A percentile compares a stretch with the other conserved stretches of the same genome.
These are phyloP conservation scores for Cladobotryum protrusum DNA, from an alignment of 2,329 filamentous ascomycete species.

Conservation along the genomic window DNA sequence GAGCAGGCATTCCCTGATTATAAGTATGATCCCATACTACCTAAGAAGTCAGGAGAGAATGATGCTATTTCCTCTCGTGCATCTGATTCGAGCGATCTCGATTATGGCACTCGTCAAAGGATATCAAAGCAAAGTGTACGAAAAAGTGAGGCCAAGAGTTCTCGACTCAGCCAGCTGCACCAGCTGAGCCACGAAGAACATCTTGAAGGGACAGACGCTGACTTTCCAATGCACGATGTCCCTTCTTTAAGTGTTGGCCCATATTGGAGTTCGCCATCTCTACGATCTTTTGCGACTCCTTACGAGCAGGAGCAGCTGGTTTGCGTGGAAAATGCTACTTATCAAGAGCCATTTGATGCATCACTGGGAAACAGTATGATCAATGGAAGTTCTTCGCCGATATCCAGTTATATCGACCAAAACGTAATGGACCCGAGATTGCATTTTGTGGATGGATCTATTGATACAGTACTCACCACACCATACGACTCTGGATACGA, in stretches of 20 bases:
- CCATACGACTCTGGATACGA: background rate
- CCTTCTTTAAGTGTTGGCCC: background rate
- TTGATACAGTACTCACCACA: constrained; percentile 11
- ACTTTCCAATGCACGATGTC: background rate
- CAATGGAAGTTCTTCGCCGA: background rate
- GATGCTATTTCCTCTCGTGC: background rate
- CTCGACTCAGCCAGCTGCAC: background rate
- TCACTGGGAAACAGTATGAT: background rate
- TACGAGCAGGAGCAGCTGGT: background rate
- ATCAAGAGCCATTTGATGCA: background rate
- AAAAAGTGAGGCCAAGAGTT: background rate
- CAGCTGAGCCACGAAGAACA: background rate
- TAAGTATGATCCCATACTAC: constrained; percentile 85
- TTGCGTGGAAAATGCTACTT: background rate
- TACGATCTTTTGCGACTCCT: background rate
- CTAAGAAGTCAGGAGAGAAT: constrained; percentile 28
- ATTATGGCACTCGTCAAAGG: constrained; percentile 22
- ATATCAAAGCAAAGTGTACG: background rate
- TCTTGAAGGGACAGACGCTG: background rate
- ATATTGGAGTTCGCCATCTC: background rate
- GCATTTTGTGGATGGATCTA: background rate
- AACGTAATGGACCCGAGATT: background rate
- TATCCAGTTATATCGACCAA: background rate
- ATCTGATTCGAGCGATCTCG: constrained; percentile 36
- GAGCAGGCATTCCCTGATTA: constrained; percentile 80